These are phyloP conservation scores for Globisporangium heterothallicum DNA, from an alignment of 352 stramenopile genomes.

Conservation along the genomic window DNA sequence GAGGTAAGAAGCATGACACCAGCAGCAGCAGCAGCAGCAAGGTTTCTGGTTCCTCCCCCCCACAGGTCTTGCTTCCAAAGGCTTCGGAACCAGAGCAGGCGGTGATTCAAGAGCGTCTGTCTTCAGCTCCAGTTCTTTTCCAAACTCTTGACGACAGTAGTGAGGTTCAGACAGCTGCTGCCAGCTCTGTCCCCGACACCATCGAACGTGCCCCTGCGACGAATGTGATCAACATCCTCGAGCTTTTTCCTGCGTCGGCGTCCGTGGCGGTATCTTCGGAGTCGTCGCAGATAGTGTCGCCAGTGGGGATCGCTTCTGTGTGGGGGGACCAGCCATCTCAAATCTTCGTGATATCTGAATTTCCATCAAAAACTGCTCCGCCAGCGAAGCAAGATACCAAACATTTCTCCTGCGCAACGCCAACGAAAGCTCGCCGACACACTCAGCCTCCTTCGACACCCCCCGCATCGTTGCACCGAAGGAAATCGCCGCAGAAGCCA, in stretches of 20 bases:
- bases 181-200: neutral
- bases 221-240: neutral
- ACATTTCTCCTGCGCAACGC: too few relatives aligned
- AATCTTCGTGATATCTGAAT: neutral
- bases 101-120: too few relatives aligned
- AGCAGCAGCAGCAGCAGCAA: neutral
- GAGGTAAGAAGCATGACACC: neutral
- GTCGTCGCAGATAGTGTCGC: neutral
- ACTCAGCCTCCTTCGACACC: neutral
- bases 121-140: too few relatives aligned
- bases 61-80: neutral
- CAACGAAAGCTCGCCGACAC: neutral
- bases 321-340: neutral
- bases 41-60: neutral
- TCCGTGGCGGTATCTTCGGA: neutral
- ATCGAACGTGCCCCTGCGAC: neutral
- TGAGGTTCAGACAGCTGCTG: too few relatives aligned
- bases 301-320: neutral
- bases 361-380: neutral
- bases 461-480: slow-evolving; percentile 4
- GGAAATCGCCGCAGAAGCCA: slow-evolving; percentile 6
- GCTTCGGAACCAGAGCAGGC: neutral
- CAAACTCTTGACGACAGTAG: too few relatives aligned
- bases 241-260: neutral
- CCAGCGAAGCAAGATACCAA: neutral